Conservation (phyloP, 805 yeast species). For the Komagataella phaffii region DNA sequence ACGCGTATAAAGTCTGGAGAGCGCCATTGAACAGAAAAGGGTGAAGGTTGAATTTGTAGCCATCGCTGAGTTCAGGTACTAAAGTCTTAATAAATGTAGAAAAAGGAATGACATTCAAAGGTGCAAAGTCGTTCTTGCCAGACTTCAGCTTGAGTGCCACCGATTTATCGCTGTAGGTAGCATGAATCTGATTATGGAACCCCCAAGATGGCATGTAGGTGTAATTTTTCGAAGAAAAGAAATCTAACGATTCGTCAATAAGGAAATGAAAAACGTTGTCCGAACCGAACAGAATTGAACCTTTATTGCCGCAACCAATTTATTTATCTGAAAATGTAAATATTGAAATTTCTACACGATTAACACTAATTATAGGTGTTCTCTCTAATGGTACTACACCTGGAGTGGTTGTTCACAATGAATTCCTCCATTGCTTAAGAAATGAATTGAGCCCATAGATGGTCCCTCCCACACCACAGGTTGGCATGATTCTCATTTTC, state of each 20-base stretch:
- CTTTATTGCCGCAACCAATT: neutral
- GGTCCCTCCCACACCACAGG: neutral
- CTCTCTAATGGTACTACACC: too few species aligned
- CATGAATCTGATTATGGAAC: conserved; percentile 16
- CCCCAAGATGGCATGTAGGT: conserved; percentile 16
- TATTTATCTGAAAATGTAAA: neutral
- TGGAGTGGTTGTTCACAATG: neutral
- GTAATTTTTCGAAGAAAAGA: neutral
- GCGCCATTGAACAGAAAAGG: conserved; percentile 36
- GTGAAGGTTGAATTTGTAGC: conserved; percentile 25
- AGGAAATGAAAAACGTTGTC: neutral
- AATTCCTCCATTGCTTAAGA: neutral
- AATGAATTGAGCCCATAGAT: neutral
- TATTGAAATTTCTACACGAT: too few species aligned
- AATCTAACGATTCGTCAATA: neutral
- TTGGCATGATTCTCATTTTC: neutral
- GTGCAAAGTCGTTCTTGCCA: neutral
- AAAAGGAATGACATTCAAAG: conserved; percentile 12
- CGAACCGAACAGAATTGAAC: neutral
- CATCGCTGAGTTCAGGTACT: conserved; percentile 26
- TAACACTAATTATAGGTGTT: too few species aligned
- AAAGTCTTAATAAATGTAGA: conserved; percentile 19
- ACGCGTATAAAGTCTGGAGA: conserved; percentile 34
- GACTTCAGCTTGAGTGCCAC: conserved; percentile 13
- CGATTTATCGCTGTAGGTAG: conserved; percentile 10